phyloP scores from a whole-genome alignment of 768 basidiomycete genomes.

The Lactarius evosmus region DNA sequence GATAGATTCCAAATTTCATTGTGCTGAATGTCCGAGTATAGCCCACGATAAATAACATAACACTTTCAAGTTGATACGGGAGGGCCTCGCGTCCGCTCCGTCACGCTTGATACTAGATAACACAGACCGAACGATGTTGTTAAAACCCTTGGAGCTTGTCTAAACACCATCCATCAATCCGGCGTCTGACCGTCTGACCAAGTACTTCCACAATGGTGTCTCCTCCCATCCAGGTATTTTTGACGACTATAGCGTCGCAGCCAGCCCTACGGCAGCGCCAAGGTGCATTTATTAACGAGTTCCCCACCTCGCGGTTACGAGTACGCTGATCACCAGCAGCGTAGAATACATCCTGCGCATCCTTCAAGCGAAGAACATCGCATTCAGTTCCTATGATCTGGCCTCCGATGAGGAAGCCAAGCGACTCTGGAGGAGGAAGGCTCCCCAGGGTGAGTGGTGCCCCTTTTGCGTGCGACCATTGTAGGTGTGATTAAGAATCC shows the following conservation, averaged over 20 bases:
- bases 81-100: not conserved
- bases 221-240: slow-evolving; percentile 79
- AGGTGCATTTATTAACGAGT: slow-evolving; percentile 39
- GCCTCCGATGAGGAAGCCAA: slow-evolving; percentile 84
- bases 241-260: slow-evolving; percentile 87
- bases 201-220: slow-evolving; percentile 51
- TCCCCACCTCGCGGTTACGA: not conserved
- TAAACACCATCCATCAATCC: not conserved
- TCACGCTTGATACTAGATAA: not conserved
- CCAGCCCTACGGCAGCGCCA: slow-evolving; percentile 74
- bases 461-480: not conserved
- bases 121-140: not conserved
- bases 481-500: slow-evolving; percentile 11
- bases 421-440: slow-evolving; percentile 75
- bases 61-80: no score
- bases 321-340: not conserved
- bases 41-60: no score
- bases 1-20: not conserved
- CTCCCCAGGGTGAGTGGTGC: slow-evolving; percentile 52
- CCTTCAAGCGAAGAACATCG: slow-evolving; percentile 82
- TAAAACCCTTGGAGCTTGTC: not conserved
- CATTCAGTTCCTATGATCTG: slow-evolving; percentile 78
- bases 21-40: not conserved
- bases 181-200: not conserved
- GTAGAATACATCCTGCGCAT: slow-evolving; percentile 79